Evolutionary conservation across 768 basidiomycete genomes (phyloP), one percentile per base, ranked within the genome.

Genomic region (Lactarius sp.): DNA sequence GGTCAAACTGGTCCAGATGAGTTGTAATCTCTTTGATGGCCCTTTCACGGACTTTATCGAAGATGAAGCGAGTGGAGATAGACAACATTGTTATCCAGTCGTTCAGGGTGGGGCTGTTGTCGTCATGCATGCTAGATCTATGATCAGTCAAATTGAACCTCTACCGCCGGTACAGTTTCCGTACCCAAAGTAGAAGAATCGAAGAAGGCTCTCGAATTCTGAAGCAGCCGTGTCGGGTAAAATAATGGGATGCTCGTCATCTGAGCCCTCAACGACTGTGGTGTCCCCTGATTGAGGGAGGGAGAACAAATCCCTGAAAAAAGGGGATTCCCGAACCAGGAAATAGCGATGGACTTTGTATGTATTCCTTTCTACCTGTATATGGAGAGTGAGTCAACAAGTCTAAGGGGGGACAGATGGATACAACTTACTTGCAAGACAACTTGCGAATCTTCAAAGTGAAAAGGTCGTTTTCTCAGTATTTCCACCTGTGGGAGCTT

Each of bases 301-400:
- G 42, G 52, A 41, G 33, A 67, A 67, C 34, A 67, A 16, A 22
- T 56, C 64, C 2, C 16, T 13, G 56, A 71, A 71, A 33, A 67
- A 56, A 6, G 49, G 50, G 12, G 71, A 70, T 50, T 66, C 65
- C 2, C 67, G 51, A 13, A 59, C 44, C 12, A 71, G 61, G 41
- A 61, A 64, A 57, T 64, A 55, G 9, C 67, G 66, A 50, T 68
- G 70, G 9, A 71, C 60, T 52, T 69, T 70, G 63, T 66, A 70
- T 14, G 59, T 56, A 6, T 56, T n/a, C 10, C 53, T 33, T 16
- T 62, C 69, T 13, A 69, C 64, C 70, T 71, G 60, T 34, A 14
- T 0, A 39, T 20, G 14, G 20, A 33, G 9, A 34, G 7, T 31
- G 22, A 8, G 13, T 56, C 31, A 56, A 34, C 14, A 39, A 20